A percentile compares a stretch with the other conserved stretches of the same genome.
Evolutionary conservation across 768 basidiomycete genomes (phyloP).

Genomic region (Termitomyces sp.): DNA sequence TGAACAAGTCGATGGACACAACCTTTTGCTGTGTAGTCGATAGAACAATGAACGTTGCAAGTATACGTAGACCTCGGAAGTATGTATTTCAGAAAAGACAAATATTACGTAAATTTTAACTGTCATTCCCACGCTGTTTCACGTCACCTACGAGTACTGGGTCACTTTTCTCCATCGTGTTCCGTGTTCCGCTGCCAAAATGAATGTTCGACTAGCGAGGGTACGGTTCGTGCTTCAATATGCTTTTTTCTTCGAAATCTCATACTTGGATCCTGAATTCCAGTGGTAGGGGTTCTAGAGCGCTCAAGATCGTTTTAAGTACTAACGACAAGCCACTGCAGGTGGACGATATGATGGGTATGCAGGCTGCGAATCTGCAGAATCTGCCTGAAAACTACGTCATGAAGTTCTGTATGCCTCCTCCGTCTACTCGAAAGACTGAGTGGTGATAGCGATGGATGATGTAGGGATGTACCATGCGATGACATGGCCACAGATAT

Average conservation of each 20-base stretch:
- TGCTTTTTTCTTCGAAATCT: slow-evolving; percentile 2
- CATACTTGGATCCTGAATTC: neutral
- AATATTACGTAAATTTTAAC: no score
- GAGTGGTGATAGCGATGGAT: neutral
- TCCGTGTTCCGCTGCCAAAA: no score
- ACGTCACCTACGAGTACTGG: no score
- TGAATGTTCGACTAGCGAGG: slow-evolving; percentile 53
- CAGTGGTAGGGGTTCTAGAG: neutral
- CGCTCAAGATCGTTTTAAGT: neutral
- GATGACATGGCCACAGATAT: slow-evolving; percentile 91
- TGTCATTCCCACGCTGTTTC: no score
- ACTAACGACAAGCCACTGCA: slow-evolving; percentile 25
- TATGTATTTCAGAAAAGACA: no score
- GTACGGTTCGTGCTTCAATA: slow-evolving; percentile 22
- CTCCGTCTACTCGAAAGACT: no score
- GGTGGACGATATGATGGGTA: slow-evolving; percentile 86
- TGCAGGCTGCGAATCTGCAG: slow-evolving; percentile 93
- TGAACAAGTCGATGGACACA: no score
- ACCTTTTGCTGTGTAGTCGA: no score
- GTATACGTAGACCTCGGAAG: no score
- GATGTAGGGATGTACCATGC: slow-evolving; percentile 80
- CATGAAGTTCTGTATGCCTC: slow-evolving; percentile 82
- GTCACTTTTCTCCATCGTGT: no score
- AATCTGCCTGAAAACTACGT: slow-evolving; percentile 92
- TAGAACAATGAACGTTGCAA: no score